A percentile compares a stretch with the other conserved stretches of the same genome.
Evolutionary conservation across 179 eudicot species (phyloP).

Genomic region (Silene noctiflora): DNA sequence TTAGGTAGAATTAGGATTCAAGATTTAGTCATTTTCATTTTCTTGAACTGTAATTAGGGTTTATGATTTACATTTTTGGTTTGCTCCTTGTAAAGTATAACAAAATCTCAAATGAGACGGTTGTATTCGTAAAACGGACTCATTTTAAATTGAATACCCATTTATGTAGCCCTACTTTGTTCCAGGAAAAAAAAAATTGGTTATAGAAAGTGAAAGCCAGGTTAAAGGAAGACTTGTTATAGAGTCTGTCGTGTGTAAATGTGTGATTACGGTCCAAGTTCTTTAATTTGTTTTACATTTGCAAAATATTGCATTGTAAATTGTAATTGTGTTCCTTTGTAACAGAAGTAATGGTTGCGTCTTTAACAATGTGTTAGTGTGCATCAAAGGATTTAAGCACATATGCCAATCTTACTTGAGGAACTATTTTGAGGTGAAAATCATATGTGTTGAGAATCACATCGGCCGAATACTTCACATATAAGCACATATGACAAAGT

Average conservation of each 20-base stretch:
- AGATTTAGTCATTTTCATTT: background rate
- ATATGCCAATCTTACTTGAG: no score
- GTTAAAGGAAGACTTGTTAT: background rate
- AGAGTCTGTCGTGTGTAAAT: background rate
- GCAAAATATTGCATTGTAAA: background rate
- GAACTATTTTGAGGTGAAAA: no score
- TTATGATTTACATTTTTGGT: background rate
- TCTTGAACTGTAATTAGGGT: slow-evolving; percentile 6
- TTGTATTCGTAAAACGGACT: no score
- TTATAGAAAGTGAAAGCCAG: no score
- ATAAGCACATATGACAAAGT: background rate
- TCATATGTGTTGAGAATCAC: background rate
- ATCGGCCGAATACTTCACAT: background rate
- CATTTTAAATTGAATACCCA: background rate
- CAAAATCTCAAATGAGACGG: no score
- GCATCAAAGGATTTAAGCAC: no score
- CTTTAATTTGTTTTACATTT: background rate
- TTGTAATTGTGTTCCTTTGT: background rate
- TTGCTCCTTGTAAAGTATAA: no score
- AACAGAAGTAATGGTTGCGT: no score
- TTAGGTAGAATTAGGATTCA: background rate
- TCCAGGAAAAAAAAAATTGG: no score
- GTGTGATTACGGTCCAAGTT: no score
- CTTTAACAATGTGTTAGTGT: no score
- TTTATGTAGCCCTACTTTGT: no score